Base-by-base conservation (phyloP, 2,329 filamentous ascomycete species). In the Coniosporium tulheliwenetii region DNA sequence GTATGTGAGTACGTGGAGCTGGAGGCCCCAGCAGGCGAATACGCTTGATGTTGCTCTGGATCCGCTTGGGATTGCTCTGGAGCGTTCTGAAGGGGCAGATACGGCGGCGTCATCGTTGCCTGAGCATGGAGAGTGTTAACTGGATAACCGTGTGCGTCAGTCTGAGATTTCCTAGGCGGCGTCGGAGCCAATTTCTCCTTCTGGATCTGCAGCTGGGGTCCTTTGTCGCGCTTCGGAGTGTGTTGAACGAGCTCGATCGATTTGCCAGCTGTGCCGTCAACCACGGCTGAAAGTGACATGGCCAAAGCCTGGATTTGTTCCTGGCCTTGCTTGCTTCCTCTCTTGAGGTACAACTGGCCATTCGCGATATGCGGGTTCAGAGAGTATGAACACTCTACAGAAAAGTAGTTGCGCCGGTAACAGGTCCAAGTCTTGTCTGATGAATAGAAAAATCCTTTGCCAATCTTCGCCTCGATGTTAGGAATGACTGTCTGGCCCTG, bases 351-450 rank as follows among this genome's bases (percentile, higher is more conserved):
- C 1, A 79, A 61, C 19, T 76, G 70, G 12, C 63, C 60, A 8
- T 73, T 65, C 41, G 51, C 67, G 56, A 54, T 67, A 67, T 63
- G 79, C 61, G 81, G 82, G 34, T 69, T 67, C 16, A 94, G 64
- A 10, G 71, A 72, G 60, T 80, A 94, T 2, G 81, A 84, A 57
- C 84, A 89, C 39, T 79, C 75, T 40, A 91, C 85, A 0, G 83
- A 80, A 56, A 94, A 91, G 61, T 94, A 94, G 57, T 94, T 94
- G 36, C 87, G 73, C 30, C 86, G 73, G 56, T 94, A 94, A 62
- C 86, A 93, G 0, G 86, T 94, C 85, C 85, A 94, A 50, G 87
- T 84, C 13, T 74, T 70, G 41, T 93, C 86, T 3, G 72, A 73
- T 31, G 65, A 65, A 39, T 78, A 66, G 56, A 94, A 93, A 62